Evolutionary conservation across 345 rosid species (phyloP).

Genomic region (Gossypioides kirkii): DNA sequence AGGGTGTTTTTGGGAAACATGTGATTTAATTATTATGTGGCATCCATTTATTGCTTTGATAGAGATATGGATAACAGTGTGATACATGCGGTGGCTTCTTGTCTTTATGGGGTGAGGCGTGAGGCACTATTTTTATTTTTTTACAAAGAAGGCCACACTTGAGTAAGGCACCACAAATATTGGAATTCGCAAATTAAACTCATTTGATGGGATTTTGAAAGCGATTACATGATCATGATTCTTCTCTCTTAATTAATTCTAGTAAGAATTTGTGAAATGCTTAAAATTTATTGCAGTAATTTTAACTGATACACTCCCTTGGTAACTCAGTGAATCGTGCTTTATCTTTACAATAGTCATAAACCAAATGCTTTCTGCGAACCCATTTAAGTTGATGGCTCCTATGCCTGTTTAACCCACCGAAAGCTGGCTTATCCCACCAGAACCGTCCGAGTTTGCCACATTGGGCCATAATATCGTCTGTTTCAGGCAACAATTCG

Average conservation of each 20-base stretch:
- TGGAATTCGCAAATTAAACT: background rate
- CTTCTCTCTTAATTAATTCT: background rate
- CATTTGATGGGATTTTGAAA: background rate
- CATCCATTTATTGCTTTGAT: conserved; percentile 33
- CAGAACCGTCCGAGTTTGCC: conserved; percentile 1
- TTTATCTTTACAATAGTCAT: conserved; percentile 9
- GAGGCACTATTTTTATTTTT: too few species aligned
- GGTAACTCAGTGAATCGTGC: conserved; percentile 7
- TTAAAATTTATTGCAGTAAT: background rate
- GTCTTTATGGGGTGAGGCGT: background rate
- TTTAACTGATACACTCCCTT: conserved; percentile 10
- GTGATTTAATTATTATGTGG: conserved; percentile 33
- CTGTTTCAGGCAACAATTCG: background rate
- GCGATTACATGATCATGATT: too few species aligned
- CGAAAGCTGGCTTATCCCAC: conserved; percentile 14
- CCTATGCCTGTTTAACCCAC: background rate
- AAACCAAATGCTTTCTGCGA: conserved; percentile 3
- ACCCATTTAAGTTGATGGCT: conserved; percentile 12
- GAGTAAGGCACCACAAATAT: too few species aligned
- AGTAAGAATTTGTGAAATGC: background rate
- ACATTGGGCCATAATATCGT: background rate
- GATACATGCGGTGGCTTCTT: background rate
- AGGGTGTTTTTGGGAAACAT: conserved; percentile 8
- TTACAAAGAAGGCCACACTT: too few species aligned
- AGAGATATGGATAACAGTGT: conserved; percentile 30